phyloP scores from a whole-genome alignment of 768 basidiomycete genomes.

The Gloeopeniophorella convolvens region DNA sequence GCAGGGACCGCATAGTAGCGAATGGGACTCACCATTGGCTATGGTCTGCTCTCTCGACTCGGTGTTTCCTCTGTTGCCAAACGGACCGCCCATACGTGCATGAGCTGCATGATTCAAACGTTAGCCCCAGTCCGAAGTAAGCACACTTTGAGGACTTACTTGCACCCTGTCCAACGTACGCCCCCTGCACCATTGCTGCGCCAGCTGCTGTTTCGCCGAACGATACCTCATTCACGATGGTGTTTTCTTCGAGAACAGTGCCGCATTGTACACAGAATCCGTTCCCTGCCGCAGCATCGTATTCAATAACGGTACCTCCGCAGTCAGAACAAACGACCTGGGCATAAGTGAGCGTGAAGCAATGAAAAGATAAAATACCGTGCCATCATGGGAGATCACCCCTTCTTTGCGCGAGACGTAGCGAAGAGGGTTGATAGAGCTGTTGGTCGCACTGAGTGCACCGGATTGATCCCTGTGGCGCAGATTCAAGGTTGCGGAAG shows the following conservation, averaged over 20 bases:
- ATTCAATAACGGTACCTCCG: slow-evolving; percentile 79
- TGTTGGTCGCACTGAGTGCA: no score
- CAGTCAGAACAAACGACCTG: slow-evolving; percentile 65
- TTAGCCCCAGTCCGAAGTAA: background rate
- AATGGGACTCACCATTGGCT: slow-evolving; percentile 60
- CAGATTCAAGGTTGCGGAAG: no score
- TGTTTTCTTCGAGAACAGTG: slow-evolving; percentile 87
- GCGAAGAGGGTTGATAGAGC: background rate
- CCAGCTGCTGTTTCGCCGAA: slow-evolving; percentile 94
- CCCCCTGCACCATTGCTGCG: slow-evolving; percentile 92
- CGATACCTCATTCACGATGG: slow-evolving; percentile 87
- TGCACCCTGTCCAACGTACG: slow-evolving; percentile 84
- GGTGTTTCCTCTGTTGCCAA: slow-evolving; percentile 67
- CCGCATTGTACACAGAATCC: slow-evolving; percentile 84
- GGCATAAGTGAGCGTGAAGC: background rate
- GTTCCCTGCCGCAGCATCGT: slow-evolving; percentile 77
- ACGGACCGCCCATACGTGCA: slow-evolving; percentile 76
- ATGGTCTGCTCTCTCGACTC: slow-evolving; percentile 91
- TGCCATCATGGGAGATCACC: no score
- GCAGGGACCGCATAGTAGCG: background rate
- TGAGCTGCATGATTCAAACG: slow-evolving; percentile 54
- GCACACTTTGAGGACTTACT: slow-evolving; percentile 47
- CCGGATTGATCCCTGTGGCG: no score
- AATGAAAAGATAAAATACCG: no score
- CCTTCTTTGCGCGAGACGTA: no score